A percentile compares a stretch with the other conserved stretches of the same genome.
Conservation (phyloP, 352 stramenopile genomes). For the Pythium phragmiticola region DNA sequence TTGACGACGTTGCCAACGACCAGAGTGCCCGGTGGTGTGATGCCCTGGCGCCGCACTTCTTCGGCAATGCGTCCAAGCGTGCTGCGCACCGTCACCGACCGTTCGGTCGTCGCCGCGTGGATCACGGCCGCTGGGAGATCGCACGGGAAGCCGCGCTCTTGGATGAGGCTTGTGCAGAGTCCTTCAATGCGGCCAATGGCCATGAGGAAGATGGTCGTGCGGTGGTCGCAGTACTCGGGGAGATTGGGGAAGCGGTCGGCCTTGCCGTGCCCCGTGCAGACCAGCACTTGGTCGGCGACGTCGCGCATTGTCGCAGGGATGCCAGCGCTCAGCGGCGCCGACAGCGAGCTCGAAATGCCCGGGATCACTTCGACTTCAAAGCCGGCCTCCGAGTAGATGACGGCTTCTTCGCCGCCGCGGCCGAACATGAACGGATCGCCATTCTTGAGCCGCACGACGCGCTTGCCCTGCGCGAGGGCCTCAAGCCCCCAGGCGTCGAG, state of each 20-base stretch:
- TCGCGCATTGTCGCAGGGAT: slow-evolving; percentile 97
- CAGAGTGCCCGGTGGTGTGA: slow-evolving; percentile 91
- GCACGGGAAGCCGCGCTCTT: slow-evolving; percentile 84
- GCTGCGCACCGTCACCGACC: slow-evolving; percentile 87
- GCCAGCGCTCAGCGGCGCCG: slow-evolving; percentile 89
- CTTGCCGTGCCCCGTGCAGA: slow-evolving; percentile 94
- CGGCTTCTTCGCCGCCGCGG: slow-evolving; percentile 92
- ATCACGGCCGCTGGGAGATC: slow-evolving; percentile 93
- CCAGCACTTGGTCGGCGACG: slow-evolving; percentile 91
- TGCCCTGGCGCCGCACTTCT: slow-evolving; percentile 78
- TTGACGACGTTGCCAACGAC: slow-evolving; percentile 94
- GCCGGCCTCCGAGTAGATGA: slow-evolving; percentile 70
- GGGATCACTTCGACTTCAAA: slow-evolving; percentile 88
- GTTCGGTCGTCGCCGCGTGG: slow-evolving; percentile 89
- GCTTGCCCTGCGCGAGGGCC: slow-evolving; percentile 80
- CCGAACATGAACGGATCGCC: slow-evolving; percentile 98
- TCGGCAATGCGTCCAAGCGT: slow-evolving; percentile 89
- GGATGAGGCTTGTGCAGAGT: slow-evolving; percentile 80
- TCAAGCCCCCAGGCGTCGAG: slow-evolving; percentile 94
- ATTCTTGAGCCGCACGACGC: slow-evolving; percentile 97
- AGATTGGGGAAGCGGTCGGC: slow-evolving; percentile 91
- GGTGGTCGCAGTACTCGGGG: slow-evolving; percentile 93
- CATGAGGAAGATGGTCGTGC: slow-evolving; percentile 98
- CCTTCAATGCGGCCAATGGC: slow-evolving; percentile 92
- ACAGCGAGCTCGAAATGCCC: slow-evolving; percentile 95